Percentiles rank a stretch among this genome's conserved stretches.
phyloP scores from a whole-genome alignment of 352 stramenopile genomes.

The Albugo candida region DNA sequence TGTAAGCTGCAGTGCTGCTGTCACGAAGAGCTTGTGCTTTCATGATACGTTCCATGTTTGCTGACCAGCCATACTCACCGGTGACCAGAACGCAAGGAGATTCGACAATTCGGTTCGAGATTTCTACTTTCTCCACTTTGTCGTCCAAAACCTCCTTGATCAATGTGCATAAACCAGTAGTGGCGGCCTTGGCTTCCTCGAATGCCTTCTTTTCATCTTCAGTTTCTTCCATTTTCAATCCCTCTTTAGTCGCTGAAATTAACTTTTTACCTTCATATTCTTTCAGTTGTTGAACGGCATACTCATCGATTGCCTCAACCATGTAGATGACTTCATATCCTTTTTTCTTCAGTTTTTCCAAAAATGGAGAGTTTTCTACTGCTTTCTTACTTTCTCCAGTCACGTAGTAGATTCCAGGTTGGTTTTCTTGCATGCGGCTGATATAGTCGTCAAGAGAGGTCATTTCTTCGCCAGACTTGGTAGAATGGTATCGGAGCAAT shows the following conservation, averaged over 20 bases:
- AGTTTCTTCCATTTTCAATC: constrained; percentile 89
- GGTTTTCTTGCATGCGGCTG: constrained; percentile 87
- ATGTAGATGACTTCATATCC: constrained; percentile 99
- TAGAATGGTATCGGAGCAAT: constrained; percentile 97
- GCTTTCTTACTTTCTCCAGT: constrained; percentile 97
- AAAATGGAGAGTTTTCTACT: constrained; percentile 98
- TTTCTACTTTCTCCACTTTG: constrained; percentile 99
- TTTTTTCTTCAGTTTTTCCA: constrained; percentile 99
- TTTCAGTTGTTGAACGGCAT: constrained; percentile 98
- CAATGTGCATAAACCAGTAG: constrained; percentile 95
- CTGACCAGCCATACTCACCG: constrained; percentile 98
- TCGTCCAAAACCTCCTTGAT: constrained; percentile 99
- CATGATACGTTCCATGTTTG: constrained; percentile 99
- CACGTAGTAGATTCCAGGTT: constrained; percentile 99
- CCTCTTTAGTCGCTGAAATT: constrained; percentile 95
- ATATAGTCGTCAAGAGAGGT: constrained; percentile 99
- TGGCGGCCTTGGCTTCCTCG: constrained; percentile 97
- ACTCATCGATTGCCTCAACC: constrained; percentile 99
- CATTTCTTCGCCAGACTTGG: constrained; percentile 94
- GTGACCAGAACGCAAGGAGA: constrained; percentile 98
- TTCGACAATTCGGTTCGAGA: constrained; percentile 97
- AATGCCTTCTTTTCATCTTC: constrained; percentile 98
- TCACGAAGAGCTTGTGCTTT: constrained; percentile 98
- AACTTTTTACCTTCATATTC: constrained; percentile 99
- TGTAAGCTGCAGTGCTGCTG: constrained; percentile 93